Evolutionary conservation across 2,329 filamentous ascomycete species (phyloP).

Genomic region (Lachnellula subtilissima): DNA sequence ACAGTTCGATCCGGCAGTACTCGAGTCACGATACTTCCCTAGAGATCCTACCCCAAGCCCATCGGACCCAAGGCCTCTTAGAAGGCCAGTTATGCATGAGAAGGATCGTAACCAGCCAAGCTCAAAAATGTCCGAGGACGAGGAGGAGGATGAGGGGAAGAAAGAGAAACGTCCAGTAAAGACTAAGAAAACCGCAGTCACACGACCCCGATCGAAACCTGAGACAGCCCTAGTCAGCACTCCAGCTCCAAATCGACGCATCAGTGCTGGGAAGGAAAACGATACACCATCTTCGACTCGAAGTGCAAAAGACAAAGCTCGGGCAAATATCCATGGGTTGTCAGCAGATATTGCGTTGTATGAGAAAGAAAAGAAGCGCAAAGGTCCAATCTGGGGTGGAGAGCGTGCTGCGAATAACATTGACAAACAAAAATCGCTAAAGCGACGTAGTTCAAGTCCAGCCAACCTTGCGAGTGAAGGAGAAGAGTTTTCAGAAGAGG

Average conservation of each 20-base stretch:
- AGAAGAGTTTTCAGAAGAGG: constrained; percentile 41
- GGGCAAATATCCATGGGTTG: constrained; percentile 69
- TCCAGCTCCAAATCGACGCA: constrained; percentile 46
- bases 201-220: constrained; percentile 10
- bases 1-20: constrained; percentile 59
- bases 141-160: constrained; percentile 8
- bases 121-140: constrained; percentile 9
- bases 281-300: constrained; percentile 74
- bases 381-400: constrained; percentile 54
- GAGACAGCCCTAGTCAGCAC: constrained; percentile 35
- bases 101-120: constrained; percentile 32
- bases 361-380: constrained; percentile 86
- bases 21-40: constrained; percentile 62
- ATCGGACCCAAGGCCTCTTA: constrained; percentile 43
- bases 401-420: constrained; percentile 56
- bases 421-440: constrained; percentile 42
- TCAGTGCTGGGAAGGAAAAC: constrained; percentile 71
- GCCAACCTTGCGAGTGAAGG: constrained; percentile 36
- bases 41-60: constrained; percentile 36
- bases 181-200: constrained; percentile 2
- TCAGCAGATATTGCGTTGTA: constrained; percentile 85
- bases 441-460: constrained; percentile 37
- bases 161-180: constrained; percentile 24
- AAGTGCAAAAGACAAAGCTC: constrained; percentile 81
- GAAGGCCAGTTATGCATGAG: constrained; percentile 42